A percentile compares a stretch with the other conserved stretches of the same genome.
These are phyloP conservation scores for Penicillium antarcticum DNA, from an alignment of 495 filamentous ascomycete species.

Conservation along the genomic window DNA sequence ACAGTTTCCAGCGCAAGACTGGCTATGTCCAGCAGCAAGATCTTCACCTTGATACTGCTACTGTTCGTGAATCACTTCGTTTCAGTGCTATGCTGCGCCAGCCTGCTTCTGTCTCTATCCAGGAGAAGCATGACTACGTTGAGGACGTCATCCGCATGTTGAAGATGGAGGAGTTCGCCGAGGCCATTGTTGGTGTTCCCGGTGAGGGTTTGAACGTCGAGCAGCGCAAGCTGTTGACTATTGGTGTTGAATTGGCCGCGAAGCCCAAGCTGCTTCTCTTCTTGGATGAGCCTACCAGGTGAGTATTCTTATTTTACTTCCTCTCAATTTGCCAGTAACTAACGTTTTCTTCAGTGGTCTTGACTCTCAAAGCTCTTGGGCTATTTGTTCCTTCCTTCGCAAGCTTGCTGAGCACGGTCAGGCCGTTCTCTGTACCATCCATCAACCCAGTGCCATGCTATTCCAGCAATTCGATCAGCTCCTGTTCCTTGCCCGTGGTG, in stretches of 20 bases:
- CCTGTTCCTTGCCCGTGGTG: conserved; percentile 73
- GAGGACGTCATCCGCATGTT: conserved; percentile 49
- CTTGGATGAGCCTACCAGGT: conserved; percentile 76
- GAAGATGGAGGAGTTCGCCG: conserved; percentile 42
- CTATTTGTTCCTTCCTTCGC: conserved; percentile 71
- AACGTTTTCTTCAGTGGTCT: conserved; percentile 55
- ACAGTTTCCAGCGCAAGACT: conserved; percentile 84
- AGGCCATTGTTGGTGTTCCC: conserved; percentile 41
- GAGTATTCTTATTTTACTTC: conserved; percentile 3
- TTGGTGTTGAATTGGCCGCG: conserved; percentile 86
- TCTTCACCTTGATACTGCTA: conserved; percentile 80
- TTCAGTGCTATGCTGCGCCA: conserved; percentile 88
- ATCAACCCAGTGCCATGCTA: conserved; percentile 88
- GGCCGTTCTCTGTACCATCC: conserved; percentile 92
- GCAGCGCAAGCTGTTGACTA: conserved; percentile 83
- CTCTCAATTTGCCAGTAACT: not conserved
- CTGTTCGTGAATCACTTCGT: conserved; percentile 75
- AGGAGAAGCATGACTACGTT: conserved; percentile 49
- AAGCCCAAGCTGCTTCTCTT: conserved; percentile 86
- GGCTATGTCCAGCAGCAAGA: conserved; percentile 95
- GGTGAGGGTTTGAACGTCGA: conserved; percentile 79
- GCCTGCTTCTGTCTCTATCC: conserved; percentile 42
- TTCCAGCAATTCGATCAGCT: conserved; percentile 91
- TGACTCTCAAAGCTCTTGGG: conserved; percentile 80
- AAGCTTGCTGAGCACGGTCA: conserved; percentile 82